Base-by-base conservation (phyloP, 495 filamentous ascomycete genomes). In the Penicillium pancosmium region DNA sequence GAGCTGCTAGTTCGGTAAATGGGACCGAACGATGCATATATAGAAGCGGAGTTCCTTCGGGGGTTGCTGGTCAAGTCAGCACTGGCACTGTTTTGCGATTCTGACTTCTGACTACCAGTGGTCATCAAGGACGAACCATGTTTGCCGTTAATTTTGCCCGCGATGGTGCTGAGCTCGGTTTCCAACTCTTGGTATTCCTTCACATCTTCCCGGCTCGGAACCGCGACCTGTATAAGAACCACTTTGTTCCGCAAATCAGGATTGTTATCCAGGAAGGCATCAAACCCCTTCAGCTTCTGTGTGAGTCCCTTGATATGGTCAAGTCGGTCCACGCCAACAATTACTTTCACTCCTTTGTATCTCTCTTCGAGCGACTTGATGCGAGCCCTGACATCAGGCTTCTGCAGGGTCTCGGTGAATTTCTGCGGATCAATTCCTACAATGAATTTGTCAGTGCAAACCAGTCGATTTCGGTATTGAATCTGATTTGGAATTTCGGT, bases 221-320 rank as follows among this genome's bases (percentile, higher is more conserved):
- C 90, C 1, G 93, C 93, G 8, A 98, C 91, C 72, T 97, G 93
- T 16, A 98, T 91, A 7, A 98, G 81, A 15, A 95, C 89, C 10
- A 97, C 89, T 69, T 93, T 95, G 47, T 91, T 91, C 50, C 92
- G 87, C 84, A 91, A 88, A 70, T 97, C 92, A 3, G 93, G 93
- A 56, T 98, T 89, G 56, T 96, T 90, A 13, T 90, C 91, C 35
- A 98, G 79, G 74, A 98, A 97, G 13, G 90, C 84, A 68, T 96
- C 92, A 18, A 95, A 87, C 0, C 91, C 92, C 63, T 96, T 91
- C 16, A 98, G 79, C 69, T 98, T 98, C 72, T 96, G 91, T 0
- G 91, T 89, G n/a, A 98, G 86, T 33, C 93, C 93, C 67, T 98
- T 98, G 82, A 96, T 95, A 67, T 97, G 93, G 68, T 98, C 93